Evolutionary conservation across 768 basidiomycete genomes (phyloP), one percentile per base, ranked within the genome.

Genomic region (Tylopilus sp.): DNA sequence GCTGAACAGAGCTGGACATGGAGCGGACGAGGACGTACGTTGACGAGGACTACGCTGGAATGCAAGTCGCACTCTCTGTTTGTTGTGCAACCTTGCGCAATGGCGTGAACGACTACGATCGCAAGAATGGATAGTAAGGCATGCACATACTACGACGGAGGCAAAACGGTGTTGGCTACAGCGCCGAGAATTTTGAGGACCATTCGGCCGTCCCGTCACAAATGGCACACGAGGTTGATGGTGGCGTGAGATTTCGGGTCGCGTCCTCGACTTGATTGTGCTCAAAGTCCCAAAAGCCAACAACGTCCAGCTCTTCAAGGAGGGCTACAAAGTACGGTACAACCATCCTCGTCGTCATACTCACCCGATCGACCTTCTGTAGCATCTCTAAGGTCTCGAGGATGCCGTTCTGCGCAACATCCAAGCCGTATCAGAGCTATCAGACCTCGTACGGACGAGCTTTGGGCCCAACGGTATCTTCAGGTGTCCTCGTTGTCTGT

Each of bases 371-470:
- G 20, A 25, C n/a, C 3, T 4, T n/a, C n/a, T 36, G 8, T 67
- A 85, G 86, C 84, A 92, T 65, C 73, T 92, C 33, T 81, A 85
- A 71, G 95, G 95, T 1, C 76, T 99, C 52, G 95, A 99, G 67
- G 95, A 99, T 64, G 94, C 95, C n/a, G 88, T 98, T 30, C 76
- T 99, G 58, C 82, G 95, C 57, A 97, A 97, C 73, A 95, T 98
- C 63, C 85, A 92, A 63, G 97, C 97, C 11, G 92, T 98, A n/a
- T 78, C 84, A 40, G 95, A 99, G 66, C 79, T 99, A 38, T 90
- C 91, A 30, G 86, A 97, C 73, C 89, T 97, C 57, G 92, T 98
- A 42, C 79, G 95, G 61, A 98, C 97, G 38, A 94, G 91, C 72
- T 98, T 95, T 67, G 94, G 94, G 22, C 94, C 94, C 28, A 95